Percentiles rank a stretch among this genome's conserved stretches.
Evolutionary conservation across 164 flowering plant genomes (phyloP).

Genomic region (Cinnamomum chago): DNA sequence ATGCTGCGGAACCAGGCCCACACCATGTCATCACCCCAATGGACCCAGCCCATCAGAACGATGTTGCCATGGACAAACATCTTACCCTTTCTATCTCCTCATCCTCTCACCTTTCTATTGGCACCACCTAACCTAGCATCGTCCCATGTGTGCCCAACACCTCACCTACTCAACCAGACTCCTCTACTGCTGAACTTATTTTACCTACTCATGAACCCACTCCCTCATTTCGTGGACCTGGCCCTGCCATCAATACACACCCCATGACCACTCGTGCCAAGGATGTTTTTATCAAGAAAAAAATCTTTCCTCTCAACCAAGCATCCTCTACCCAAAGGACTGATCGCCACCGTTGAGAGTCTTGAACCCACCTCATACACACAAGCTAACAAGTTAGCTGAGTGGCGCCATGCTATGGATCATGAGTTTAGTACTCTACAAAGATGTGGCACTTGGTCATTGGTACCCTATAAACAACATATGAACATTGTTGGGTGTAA

Average conservation of each 20-base stretch:
- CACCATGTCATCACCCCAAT: too few relatives aligned
- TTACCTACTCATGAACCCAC: background rate
- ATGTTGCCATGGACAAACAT: too few relatives aligned
- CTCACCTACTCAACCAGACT: too few relatives aligned
- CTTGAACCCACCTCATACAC: background rate
- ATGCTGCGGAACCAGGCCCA: background rate
- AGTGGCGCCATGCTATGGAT: background rate
- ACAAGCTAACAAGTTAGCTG: background rate
- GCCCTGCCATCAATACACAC: background rate
- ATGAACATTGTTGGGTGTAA: background rate
- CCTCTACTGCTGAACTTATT: too few relatives aligned
- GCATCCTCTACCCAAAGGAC: background rate
- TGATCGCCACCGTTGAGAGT: too few relatives aligned
- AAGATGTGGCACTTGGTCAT: background rate
- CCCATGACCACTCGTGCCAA: background rate
- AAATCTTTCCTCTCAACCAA: too few relatives aligned
- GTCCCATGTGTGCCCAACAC: too few relatives aligned
- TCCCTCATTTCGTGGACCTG: background rate
- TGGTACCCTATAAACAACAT: background rate
- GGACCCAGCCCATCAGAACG: too few relatives aligned
- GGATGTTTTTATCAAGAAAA: background rate
- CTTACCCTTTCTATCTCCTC: too few relatives aligned
- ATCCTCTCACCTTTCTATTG: too few relatives aligned
- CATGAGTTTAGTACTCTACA: background rate
- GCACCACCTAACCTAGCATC: too few relatives aligned